Percentiles rank a stretch among this genome's conserved stretches.
Conservation (phyloP, 176 grass and related monocot species). For the Ensete ventricosum region DNA sequence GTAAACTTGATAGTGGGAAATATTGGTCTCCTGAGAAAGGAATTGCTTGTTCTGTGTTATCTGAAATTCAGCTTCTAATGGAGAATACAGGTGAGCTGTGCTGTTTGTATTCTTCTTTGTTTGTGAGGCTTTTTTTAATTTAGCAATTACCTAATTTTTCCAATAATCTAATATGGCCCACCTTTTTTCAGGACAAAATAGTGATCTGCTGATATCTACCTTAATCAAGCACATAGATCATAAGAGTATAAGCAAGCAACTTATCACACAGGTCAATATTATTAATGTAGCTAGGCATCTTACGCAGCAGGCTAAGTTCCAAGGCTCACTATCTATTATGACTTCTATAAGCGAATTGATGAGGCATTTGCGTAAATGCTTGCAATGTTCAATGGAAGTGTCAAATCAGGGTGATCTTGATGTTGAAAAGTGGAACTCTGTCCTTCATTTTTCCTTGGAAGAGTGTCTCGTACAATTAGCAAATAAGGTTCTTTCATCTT, state of each 20-base stretch:
- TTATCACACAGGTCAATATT: conserved; percentile 55
- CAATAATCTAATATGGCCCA: not conserved
- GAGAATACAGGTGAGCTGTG: conserved; percentile 65
- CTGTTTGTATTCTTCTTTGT: conserved; percentile 15
- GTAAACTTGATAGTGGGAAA: conserved; percentile 61
- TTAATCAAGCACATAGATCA: conserved; percentile 87
- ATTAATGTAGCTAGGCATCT: conserved; percentile 76
- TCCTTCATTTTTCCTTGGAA: conserved; percentile 68
- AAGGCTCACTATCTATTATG: conserved; percentile 60
- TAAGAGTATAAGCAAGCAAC: conserved; percentile 67
- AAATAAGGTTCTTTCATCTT: conserved; percentile 49
- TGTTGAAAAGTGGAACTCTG: conserved; percentile 40
- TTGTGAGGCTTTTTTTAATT: not conserved
- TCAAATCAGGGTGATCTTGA: conserved; percentile 42
- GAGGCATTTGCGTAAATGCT: conserved; percentile 89
- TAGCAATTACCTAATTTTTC: not conserved
- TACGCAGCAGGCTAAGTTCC: conserved; percentile 55
- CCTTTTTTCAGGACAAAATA: conserved; percentile 58
- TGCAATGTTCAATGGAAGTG: conserved; percentile 78
- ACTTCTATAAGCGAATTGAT: conserved; percentile 73
- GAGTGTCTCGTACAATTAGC: conserved; percentile 64
- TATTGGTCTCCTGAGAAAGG: conserved; percentile 80
- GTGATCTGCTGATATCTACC: conserved; percentile 74
- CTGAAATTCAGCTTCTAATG: conserved; percentile 75
- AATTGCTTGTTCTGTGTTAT: conserved; percentile 75